These are phyloP conservation scores for Stellera chamaejasme DNA, from an alignment of 345 rosid genomes.

Conservation along the genomic window DNA sequence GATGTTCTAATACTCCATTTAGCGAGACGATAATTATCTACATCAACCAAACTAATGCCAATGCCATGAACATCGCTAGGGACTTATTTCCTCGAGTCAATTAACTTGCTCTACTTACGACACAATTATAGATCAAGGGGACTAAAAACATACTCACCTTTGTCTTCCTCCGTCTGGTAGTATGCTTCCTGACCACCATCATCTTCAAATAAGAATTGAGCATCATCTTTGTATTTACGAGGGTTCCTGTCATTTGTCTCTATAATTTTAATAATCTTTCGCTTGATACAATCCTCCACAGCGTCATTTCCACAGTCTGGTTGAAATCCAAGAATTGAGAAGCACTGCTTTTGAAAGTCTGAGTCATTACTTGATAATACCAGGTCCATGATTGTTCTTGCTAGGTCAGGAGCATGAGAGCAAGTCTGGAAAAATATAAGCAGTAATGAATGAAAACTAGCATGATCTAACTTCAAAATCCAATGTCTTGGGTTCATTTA, in stretches of 20 bases:
- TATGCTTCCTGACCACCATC: conserved; percentile 21
- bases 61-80: too few species aligned
- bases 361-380: conserved; percentile 57
- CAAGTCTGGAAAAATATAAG: conserved; percentile 38
- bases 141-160: conserved; percentile 28
- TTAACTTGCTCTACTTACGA: not conserved
- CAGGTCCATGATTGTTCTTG: conserved; percentile 73
- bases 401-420: conserved; percentile 82
- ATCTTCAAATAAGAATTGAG: conserved; percentile 51
- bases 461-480: too few species aligned
- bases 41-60: too few species aligned
- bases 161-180: conserved; percentile 41
- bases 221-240: conserved; percentile 42
- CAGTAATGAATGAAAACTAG: not conserved
- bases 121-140: conserved; percentile 23
- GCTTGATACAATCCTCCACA: conserved; percentile 54
- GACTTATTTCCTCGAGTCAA: too few species aligned
- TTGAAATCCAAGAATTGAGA: conserved; percentile 59
- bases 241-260: conserved; percentile 58
- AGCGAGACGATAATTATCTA: too few species aligned
- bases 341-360: conserved; percentile 69
- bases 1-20: too few species aligned
- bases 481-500: too few species aligned
- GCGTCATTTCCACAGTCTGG: conserved; percentile 23
- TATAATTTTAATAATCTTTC: conserved; percentile 60